A percentile compares a stretch with the other conserved stretches of the same genome.
These are phyloP conservation scores for Pichia scutulata DNA, from an alignment of 805 yeast genomes.

Conservation along the genomic window DNA sequence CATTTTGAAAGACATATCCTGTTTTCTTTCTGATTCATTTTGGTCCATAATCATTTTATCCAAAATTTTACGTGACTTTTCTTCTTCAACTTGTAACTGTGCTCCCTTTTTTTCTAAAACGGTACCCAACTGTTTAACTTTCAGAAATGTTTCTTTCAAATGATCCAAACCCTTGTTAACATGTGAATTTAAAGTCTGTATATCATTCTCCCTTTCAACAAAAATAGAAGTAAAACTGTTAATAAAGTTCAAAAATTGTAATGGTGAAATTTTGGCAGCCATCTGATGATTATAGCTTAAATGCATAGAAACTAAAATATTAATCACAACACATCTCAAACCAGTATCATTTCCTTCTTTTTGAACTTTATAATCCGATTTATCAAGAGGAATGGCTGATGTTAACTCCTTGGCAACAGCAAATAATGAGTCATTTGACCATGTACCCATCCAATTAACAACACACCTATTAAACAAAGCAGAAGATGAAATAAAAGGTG, in stretches of 20 bases:
- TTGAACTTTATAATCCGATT: slow-evolving; percentile 34
- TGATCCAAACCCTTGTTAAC: slow-evolving; percentile 67
- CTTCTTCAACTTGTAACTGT: slow-evolving; percentile 46
- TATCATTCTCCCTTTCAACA: slow-evolving; percentile 33
- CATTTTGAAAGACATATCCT: slow-evolving; percentile 75
- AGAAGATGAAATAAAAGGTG: slow-evolving; percentile 65
- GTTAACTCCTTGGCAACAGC: slow-evolving; percentile 38
- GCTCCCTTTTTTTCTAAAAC: slow-evolving; percentile 46
- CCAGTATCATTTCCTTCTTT: slow-evolving; percentile 6
- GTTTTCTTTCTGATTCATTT: slow-evolving; percentile 85
- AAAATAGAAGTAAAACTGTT: slow-evolving; percentile 38
- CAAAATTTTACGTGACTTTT: slow-evolving; percentile 63
- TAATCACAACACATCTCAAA: slow-evolving; percentile 35
- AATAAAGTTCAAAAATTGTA: slow-evolving; percentile 46
- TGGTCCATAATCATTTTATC: slow-evolving; percentile 75
- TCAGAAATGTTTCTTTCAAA: slow-evolving; percentile 66
- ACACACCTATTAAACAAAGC: slow-evolving; percentile 89
- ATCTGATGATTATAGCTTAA: slow-evolving; percentile 7
- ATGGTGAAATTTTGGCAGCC: slow-evolving; percentile 34
- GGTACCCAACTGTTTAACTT: slow-evolving; percentile 52
- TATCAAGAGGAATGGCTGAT: slow-evolving; percentile 43
- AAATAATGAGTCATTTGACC: slow-evolving; percentile 47
- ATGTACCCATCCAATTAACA: slow-evolving; percentile 80
- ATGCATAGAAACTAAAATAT: slow-evolving; percentile 43
- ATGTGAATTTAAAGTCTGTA: slow-evolving; percentile 66